Percentiles rank a stretch among this genome's conserved stretches.
Evolutionary conservation across 2,329 filamentous ascomycete genomes (phyloP).

Genomic region (Mycogone perniciosa): DNA sequence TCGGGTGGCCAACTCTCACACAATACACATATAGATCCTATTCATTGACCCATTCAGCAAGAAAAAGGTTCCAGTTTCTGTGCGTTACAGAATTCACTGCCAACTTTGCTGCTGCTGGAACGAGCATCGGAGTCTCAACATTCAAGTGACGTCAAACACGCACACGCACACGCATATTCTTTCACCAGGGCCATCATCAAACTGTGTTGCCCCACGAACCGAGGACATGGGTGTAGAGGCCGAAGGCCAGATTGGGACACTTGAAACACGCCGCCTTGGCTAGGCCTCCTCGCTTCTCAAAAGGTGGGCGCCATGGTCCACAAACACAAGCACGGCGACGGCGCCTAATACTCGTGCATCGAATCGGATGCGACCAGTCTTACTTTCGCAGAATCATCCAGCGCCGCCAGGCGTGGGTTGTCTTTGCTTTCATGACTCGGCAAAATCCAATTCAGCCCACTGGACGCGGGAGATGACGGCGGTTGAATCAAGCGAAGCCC

Average conservation of each 20-base stretch:
- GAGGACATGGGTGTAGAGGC: conserved; percentile 8
- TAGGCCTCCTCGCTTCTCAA: conserved; percentile 12
- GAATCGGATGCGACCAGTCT: conserved; percentile 4
- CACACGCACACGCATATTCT: neutral
- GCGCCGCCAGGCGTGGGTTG: too few species aligned
- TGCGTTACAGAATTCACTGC: too few species aligned
- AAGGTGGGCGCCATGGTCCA: conserved; percentile 8
- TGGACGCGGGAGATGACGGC: neutral
- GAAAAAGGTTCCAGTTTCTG: too few species aligned
- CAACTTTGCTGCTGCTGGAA: too few species aligned
- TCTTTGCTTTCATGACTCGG: too few species aligned
- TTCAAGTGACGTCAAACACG: too few species aligned
- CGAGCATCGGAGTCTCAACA: too few species aligned
- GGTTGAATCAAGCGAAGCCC: too few species aligned
- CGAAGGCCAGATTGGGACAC: conserved; percentile 11
- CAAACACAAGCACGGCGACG: neutral
- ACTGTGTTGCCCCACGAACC: conserved; percentile 3
- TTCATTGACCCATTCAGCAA: too few species aligned
- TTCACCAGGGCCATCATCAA: neutral
- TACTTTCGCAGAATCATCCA: neutral
- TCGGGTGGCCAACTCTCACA: too few species aligned
- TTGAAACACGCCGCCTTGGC: conserved; percentile 19
- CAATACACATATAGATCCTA: too few species aligned
- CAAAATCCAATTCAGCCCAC: neutral
- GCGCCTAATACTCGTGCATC: neutral